A percentile compares a stretch with the other conserved stretches of the same genome.
Evolutionary conservation across 2,329 filamentous ascomycete species (phyloP).

Genomic region (Fusarium xyrophilum): DNA sequence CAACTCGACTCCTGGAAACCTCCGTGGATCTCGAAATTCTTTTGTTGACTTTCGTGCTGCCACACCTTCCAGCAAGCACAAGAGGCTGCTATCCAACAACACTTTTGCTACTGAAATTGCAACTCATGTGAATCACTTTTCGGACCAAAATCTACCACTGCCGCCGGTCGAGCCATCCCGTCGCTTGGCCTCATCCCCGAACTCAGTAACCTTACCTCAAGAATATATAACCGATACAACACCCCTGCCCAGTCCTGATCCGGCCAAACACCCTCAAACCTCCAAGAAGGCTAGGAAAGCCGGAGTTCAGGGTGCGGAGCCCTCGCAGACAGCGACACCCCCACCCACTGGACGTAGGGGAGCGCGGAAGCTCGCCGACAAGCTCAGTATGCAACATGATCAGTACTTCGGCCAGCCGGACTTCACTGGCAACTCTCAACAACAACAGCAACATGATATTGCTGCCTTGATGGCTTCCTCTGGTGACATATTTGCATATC

Average conservation of each 20-base stretch:
- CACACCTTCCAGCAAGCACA: constrained; percentile 51
- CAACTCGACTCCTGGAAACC: constrained; percentile 67
- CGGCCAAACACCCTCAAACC: constrained; percentile 39
- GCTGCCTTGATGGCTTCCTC: constrained; percentile 54
- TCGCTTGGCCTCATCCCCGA: constrained; percentile 65
- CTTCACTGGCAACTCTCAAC: constrained; percentile 57
- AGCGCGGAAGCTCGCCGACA: constrained; percentile 61
- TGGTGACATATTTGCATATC: constrained; percentile 65
- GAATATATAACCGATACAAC: constrained; percentile 43
- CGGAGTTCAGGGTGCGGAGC: constrained; percentile 48
- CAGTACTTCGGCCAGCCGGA: constrained; percentile 60
- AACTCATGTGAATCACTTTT: constrained; percentile 69
- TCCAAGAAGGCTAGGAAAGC: constrained; percentile 57
- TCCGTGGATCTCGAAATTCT: constrained; percentile 54
- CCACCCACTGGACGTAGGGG: constrained; percentile 65
- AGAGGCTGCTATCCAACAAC: constrained; percentile 59
- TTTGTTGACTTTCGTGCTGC: constrained; percentile 56
- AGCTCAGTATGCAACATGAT: constrained; percentile 65
- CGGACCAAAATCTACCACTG: constrained; percentile 59
- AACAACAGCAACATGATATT: constrained; percentile 54
- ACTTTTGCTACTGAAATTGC: constrained; percentile 59
- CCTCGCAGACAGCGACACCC: constrained; percentile 63
- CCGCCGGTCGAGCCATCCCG: constrained; percentile 67
- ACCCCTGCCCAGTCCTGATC: constrained; percentile 41
- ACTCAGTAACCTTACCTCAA: constrained; percentile 47